Evolutionary conservation across 225 moss, liverwort and hornwort species (phyloP), one percentile per base, ranked within the genome.

Genomic region (Physcomitrellopsis africana): DNA sequence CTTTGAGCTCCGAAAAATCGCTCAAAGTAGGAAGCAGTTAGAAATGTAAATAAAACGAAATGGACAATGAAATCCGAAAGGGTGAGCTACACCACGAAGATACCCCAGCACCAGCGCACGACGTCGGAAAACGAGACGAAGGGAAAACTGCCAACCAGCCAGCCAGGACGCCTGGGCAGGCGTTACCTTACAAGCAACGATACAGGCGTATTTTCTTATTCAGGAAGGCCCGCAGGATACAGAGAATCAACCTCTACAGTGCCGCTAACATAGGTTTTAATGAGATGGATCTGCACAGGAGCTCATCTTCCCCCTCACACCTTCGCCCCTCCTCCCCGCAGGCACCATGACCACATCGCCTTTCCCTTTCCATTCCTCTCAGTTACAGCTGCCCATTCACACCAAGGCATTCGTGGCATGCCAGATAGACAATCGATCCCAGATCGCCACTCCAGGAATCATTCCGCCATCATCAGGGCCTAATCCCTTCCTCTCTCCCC

Each of bases 181-280:
- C 65, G 22, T 9, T 54, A 46, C 23, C 53, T 72, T 69, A 54
- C 54, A 29, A 2, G 62, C 61, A 22, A 9, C 54, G 14, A 42
- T 53, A 75, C 79, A 59, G 76, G 76, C 79, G 83, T 61, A 76
- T 67, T 79, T 68, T 71, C 81, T 85, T 79, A 82, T 76, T 79
- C 81, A 52, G 85, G 85, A 69, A 65, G 15, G 65, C 60, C 57
- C 37, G 63, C 48, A 14, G 1, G 2, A 60, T 13, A 63, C 76
- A 63, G 67, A 59, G 70, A 82, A 85, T 81, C 84, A 75, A 82
- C 29, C 68, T 72, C 79, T 79, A 85, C 81, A 85, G 85, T 85
- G 48, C 17, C 46, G 9, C 63, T 9, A 0, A 5, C 43, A 55
- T 29, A 5, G 41, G 63, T 18, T 72, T 62, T 59, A 73, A 26